These are phyloP conservation scores for Solanum virginianum DNA, from an alignment of 257 asterid species.

Conservation along the genomic window DNA sequence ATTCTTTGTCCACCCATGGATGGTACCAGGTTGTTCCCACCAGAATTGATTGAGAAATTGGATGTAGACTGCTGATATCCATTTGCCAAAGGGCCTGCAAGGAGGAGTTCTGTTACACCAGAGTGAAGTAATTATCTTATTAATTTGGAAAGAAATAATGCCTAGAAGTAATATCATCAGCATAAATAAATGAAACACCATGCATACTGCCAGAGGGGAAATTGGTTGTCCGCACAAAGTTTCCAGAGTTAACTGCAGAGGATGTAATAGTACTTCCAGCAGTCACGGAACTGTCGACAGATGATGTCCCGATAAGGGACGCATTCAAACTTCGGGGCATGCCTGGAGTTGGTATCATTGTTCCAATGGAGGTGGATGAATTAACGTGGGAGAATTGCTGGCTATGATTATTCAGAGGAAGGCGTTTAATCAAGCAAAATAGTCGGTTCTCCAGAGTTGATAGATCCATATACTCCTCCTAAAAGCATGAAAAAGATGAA, in stretches of 20 bases:
- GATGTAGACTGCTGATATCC: conserved; percentile 64
- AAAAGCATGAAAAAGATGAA: conserved; percentile 7
- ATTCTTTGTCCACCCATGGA: conserved; percentile 61
- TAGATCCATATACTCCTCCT: conserved; percentile 85
- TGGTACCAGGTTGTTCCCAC: conserved; percentile 46
- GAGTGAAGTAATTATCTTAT: conserved; percentile 6
- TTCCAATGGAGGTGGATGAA: conserved; percentile 59
- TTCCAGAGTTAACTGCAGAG: conserved; percentile 49
- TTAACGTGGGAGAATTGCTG: conserved; percentile 53
- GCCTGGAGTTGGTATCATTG: conserved; percentile 99
- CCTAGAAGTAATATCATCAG: conserved; percentile 28
- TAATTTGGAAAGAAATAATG: neutral
- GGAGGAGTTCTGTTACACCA: conserved; percentile 13
- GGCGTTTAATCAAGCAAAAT: conserved; percentile 38
- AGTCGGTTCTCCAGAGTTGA: conserved; percentile 68
- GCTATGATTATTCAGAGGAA: conserved; percentile 43
- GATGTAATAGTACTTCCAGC: conserved; percentile 41
- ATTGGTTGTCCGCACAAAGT: conserved; percentile 41
- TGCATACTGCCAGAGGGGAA: conserved; percentile 35
- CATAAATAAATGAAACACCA: conserved; percentile 39
- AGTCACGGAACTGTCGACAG: conserved; percentile 44
- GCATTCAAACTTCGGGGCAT: conserved; percentile 60
- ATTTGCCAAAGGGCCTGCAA: conserved; percentile 54
- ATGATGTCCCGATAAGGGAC: conserved; percentile 33
- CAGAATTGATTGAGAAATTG: conserved; percentile 42